Conservation (phyloP, 176 grass and related monocot genomes). For the Ensete ventricosum region DNA sequence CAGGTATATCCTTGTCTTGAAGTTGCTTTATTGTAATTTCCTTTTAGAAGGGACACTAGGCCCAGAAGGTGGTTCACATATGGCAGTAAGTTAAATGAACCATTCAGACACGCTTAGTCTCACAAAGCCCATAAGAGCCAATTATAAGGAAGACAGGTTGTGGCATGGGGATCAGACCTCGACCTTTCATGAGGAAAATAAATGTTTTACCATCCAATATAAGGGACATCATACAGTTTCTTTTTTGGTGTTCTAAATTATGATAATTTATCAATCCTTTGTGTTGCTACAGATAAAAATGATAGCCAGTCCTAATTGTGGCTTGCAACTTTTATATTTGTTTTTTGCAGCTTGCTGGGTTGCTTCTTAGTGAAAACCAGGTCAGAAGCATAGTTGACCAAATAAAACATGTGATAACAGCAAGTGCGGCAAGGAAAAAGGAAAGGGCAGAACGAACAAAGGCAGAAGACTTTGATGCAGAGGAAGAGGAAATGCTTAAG, state of each 20-base stretch:
- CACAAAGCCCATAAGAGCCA: no score
- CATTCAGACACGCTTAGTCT: no score
- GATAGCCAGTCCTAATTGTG: neutral
- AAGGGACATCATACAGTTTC: no score
- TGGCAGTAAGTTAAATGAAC: no score
- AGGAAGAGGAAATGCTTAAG: slow-evolving; percentile 91
- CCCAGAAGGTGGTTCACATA: no score
- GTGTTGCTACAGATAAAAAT: neutral
- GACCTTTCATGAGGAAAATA: no score
- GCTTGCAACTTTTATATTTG: neutral
- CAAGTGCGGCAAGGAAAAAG: slow-evolving; percentile 81
- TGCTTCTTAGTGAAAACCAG: slow-evolving; percentile 78
- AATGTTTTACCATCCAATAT: no score
- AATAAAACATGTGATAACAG: slow-evolving; percentile 97
- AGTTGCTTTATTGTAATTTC: neutral
- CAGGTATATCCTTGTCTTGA: slow-evolving; percentile 36
- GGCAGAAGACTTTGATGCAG: slow-evolving; percentile 97
- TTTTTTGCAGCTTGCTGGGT: neutral
- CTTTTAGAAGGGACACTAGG: neutral
- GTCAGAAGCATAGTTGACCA: slow-evolving; percentile 82
- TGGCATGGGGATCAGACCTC: no score
- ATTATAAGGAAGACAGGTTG: no score
- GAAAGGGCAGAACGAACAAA: slow-evolving; percentile 78
- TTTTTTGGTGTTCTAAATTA: no score
- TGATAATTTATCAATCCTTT: no score